Evolutionary conservation across 2,329 filamentous ascomycete species (phyloP).

Genomic region (Annulohypoxylon truncatum): DNA sequence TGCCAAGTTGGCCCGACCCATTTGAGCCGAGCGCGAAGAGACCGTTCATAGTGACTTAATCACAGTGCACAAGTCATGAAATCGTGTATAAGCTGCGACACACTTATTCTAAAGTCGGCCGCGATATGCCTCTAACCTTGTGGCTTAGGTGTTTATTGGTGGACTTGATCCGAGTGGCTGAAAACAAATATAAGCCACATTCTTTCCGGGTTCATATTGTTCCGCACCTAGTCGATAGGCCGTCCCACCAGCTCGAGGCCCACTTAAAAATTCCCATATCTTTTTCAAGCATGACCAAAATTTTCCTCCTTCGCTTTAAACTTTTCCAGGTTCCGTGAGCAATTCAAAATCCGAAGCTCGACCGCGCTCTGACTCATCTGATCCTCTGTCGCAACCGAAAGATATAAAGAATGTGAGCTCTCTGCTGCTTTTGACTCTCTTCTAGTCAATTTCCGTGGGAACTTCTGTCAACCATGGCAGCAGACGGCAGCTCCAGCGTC

Average conservation of each 20-base stretch:
- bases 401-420: conserved; percentile 41
- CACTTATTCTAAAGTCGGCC: not conserved
- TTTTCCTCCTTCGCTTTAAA: conserved; percentile 31
- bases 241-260: not conserved
- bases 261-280: conserved; percentile 29
- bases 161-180: conserved; percentile 12
- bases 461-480: conserved; percentile 41
- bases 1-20: conserved; percentile 77
- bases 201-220: not conserved
- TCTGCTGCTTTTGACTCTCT: conserved; percentile 19
- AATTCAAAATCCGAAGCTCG: not conserved
- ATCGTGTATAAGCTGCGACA: not conserved
- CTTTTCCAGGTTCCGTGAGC: conserved; percentile 3
- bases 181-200: conserved; percentile 14
- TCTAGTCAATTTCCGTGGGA: conserved; percentile 24
- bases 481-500: conserved; percentile 40
- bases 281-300: conserved; percentile 16
- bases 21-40: conserved; percentile 81
- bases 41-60: conserved; percentile 56
- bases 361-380: conserved; percentile 5
- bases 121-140: not conserved
- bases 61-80: not conserved
- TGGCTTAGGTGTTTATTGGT: not conserved
- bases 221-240: not conserved
- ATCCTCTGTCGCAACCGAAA: not conserved